Conservation (phyloP, 2,329 filamentous ascomycete genomes). For the Ophiostoma pallidulum region DNA sequence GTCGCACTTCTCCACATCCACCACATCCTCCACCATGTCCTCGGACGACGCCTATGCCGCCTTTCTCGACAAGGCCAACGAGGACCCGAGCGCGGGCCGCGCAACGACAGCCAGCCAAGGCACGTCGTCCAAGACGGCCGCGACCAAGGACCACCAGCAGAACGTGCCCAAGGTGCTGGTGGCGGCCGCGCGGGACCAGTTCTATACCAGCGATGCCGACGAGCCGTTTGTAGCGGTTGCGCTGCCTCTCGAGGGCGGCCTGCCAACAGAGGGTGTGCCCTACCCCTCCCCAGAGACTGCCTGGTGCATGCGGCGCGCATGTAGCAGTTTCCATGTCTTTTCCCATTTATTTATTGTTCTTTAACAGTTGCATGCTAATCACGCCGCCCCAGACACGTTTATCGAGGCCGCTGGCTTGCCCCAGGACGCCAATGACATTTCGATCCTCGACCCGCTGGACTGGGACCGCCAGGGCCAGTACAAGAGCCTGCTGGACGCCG, state of each 20-base stretch:
- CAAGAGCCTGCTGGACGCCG: slow-evolving; percentile 55
- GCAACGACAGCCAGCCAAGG: slow-evolving; percentile 21
- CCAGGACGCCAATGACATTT: slow-evolving; percentile 44
- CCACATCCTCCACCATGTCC: slow-evolving; percentile 43
- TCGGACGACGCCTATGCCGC: slow-evolving; percentile 75
- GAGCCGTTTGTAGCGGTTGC: slow-evolving; percentile 75
- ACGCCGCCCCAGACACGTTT: slow-evolving; percentile 55
- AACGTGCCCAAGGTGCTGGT: slow-evolving; percentile 51
- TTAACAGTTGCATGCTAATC: too few relatives aligned
- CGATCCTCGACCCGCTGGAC: slow-evolving; percentile 56
- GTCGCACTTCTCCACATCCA: slow-evolving; percentile 20
- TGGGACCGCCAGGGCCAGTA: slow-evolving; percentile 72
- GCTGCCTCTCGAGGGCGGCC: slow-evolving; percentile 47
- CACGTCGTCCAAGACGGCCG: slow-evolving; percentile 8
- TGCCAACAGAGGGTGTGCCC: slow-evolving; percentile 52
- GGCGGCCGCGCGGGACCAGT: slow-evolving; percentile 41
- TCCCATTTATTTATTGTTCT: too few relatives aligned
- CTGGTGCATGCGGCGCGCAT: too few relatives aligned
- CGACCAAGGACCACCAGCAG: not conserved
- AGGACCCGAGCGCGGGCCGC: slow-evolving; percentile 57
- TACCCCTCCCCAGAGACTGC: too few relatives aligned
- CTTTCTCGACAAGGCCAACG: slow-evolving; percentile 82
- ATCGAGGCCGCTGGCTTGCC: slow-evolving; percentile 55
- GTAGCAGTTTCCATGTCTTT: too few relatives aligned
- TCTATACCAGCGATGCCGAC: slow-evolving; percentile 75